Evolutionary conservation across 1,139 yeast species (phyloP), one percentile per base, ranked within the genome.

Genomic region (Kodamaea anthophila): DNA sequence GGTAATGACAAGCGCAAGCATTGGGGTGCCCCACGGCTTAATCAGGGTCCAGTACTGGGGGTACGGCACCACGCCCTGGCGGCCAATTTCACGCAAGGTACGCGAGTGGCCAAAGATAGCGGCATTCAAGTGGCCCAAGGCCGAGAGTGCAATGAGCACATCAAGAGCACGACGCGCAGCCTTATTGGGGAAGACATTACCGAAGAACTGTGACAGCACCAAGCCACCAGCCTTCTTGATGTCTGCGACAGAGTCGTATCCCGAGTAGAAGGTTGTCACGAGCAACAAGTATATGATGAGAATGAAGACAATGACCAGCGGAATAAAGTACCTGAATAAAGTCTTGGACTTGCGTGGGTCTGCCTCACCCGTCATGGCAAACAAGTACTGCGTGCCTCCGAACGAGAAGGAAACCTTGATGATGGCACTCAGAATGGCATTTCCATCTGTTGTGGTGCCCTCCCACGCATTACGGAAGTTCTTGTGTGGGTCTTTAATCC

Each of bases 61-160:
- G 36, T 46, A 65, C 11, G 72, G 71, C 26, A 65, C 49, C 10
- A 65, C 67, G 30, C 70, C 70, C 44, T 65, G 70, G 46, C 71
- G 53, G 5, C 70, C 71, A 46, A 68, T 61, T 40, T 65, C 70
- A 47, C 70, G 57, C 20, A 65, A 47, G 8, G 58, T 39, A 47
- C 71, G 53, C 4, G 68, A 57, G 34, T 63, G 70, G 2, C 65
- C 60, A 14, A 65, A 46, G 26, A 58, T 47, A 6, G 58, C 66
- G 7, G 69, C 60, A 11, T 60, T 39, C 31, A 64, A 49, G 39
- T 65, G 70, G 8, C 70, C 70, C 31, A 61, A 53, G 5, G 70
- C 65, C 13, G 66, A 58, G 13, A 65, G 43, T 3, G 69, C 67
- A 36, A 65, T 65, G 35, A 64, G 47, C 2, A 50, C 59, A 35